Conservation (phyloP, 805 yeast species). For the Candida sanyiensis region DNA sequence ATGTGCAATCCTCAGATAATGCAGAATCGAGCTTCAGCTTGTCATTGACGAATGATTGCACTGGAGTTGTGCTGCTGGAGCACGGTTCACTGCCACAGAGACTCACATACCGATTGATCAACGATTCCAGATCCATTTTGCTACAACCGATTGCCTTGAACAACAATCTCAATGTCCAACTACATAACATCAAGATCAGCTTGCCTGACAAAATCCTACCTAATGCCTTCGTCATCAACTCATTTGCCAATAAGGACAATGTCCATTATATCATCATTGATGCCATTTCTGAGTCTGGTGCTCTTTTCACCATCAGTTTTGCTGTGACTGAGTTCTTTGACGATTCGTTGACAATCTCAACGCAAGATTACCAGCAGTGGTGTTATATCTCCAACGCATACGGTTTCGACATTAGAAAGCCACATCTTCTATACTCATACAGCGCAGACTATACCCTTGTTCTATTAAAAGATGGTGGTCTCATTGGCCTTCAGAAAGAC, state of each 20-base stretch:
- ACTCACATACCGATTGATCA: constrained; percentile 17
- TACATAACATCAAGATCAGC: constrained; percentile 25
- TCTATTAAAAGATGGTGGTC: constrained; percentile 71
- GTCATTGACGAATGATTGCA: constrained; percentile 13
- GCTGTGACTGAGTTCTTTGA: constrained; percentile 37
- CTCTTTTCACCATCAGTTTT: constrained; percentile 46
- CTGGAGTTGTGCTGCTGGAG: constrained; percentile 17
- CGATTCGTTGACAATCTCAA: constrained; percentile 10
- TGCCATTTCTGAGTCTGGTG: constrained; percentile 44
- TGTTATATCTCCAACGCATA: constrained; percentile 64
- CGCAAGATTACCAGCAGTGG: constrained; percentile 41
- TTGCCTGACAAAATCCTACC: constrained; percentile 34
- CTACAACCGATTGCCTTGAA: constrained; percentile 22
- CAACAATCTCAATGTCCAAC: constrained; percentile 18
- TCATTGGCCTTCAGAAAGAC: constrained; percentile 44
- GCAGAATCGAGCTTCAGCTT: constrained; percentile 20
- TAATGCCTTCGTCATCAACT: constrained; percentile 34
- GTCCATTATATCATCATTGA: constrained; percentile 39
- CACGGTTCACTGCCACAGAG: constrained; percentile 27
- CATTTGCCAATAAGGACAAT: constrained; percentile 26
- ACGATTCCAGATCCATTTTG: constrained; percentile 16
- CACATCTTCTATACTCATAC: constrained; percentile 46
- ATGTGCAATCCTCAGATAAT: constrained; percentile 8
- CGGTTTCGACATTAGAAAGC: constrained; percentile 50
- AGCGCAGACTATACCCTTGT: constrained; percentile 44